Evolutionary conservation across 768 basidiomycete genomes (phyloP).

Genomic region (Neoboletus magnificus): DNA sequence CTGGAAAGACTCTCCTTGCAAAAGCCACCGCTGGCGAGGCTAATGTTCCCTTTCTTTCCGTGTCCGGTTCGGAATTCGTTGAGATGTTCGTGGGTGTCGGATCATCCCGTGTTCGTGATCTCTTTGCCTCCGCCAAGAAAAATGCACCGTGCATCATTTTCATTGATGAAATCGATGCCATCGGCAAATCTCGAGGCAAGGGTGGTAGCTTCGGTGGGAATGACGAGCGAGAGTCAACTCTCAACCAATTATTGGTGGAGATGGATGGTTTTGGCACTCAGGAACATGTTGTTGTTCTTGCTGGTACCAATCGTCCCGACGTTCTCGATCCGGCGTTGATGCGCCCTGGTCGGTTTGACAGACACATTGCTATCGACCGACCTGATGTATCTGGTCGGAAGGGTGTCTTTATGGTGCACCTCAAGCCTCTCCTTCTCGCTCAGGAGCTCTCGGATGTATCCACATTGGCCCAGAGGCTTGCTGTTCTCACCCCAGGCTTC

Average conservation of each 20-base stretch:
- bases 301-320: conserved; percentile 96
- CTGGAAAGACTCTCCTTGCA: conserved; percentile 95
- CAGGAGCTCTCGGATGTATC: conserved; percentile 47
- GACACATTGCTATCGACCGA: conserved; percentile 92
- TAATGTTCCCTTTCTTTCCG: conserved; percentile 95
- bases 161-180: conserved; percentile 98
- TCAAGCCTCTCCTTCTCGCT: conserved; percentile 74
- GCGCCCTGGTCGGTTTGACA: conserved; percentile 97
- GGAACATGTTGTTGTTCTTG: conserved; percentile 93
- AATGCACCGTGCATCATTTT: conserved; percentile 98
- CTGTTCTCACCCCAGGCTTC: conserved; percentile 95
- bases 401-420: conserved; percentile 92
- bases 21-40: conserved; percentile 99
- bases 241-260: conserved; percentile 96
- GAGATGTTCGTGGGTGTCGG: conserved; percentile 99
- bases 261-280: conserved; percentile 99
- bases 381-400: conserved; percentile 93
- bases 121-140: conserved; percentile 97
- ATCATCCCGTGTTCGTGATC: conserved; percentile 93
- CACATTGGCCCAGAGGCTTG: conserved; percentile 84
- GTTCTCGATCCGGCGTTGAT: conserved; percentile 93
- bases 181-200: conserved; percentile 88
- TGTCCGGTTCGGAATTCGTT: conserved; percentile 98
- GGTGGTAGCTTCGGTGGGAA: conserved; percentile 84
- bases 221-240: conserved; percentile 95